A percentile compares a stretch with the other conserved stretches of the same genome.
These are phyloP conservation scores for Aspergillus sp. DNA, from an alignment of 2,329 filamentous ascomycete genomes.

Conservation along the genomic window DNA sequence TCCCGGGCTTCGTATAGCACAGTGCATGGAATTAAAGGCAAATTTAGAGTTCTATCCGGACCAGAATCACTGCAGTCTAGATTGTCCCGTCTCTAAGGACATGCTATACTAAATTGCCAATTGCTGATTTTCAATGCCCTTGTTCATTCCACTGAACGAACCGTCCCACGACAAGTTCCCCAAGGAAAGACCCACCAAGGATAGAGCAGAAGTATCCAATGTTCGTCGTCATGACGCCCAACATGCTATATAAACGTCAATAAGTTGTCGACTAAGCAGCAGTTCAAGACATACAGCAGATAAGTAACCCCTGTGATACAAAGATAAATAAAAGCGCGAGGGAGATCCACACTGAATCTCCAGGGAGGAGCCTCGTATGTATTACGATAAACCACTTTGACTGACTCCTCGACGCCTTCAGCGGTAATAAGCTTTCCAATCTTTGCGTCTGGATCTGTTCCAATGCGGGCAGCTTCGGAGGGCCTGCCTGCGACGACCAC, in stretches of 20 bases:
- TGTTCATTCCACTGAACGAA: conserved; percentile 51
- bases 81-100: no score
- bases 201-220: conserved; percentile 81
- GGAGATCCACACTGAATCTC: conserved; percentile 76
- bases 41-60: no score
- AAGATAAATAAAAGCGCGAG: conserved; percentile 69
- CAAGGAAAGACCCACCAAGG: conserved; percentile 78
- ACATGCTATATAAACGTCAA: conserved; percentile 63
- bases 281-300: conserved; percentile 67
- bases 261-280: no score
- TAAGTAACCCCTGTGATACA: conserved; percentile 77
- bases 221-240: conserved; percentile 89
- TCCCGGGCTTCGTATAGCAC: no score
- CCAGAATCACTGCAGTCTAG: no score
- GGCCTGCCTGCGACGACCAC: conserved; percentile 68
- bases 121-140: conserved; percentile 17
- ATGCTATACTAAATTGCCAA: no score
- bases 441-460: conserved; percentile 62
- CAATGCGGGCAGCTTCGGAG: conserved; percentile 59
- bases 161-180: conserved; percentile 76
- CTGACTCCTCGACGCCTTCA: conserved; percentile 78
- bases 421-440: conserved; percentile 65
- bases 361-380: conserved; percentile 63
- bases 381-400: conserved; percentile 67
- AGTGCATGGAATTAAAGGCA: no score